These are phyloP conservation scores for Prunus mongolica DNA, from an alignment of 306 rosid species.

Conservation along the genomic window DNA sequence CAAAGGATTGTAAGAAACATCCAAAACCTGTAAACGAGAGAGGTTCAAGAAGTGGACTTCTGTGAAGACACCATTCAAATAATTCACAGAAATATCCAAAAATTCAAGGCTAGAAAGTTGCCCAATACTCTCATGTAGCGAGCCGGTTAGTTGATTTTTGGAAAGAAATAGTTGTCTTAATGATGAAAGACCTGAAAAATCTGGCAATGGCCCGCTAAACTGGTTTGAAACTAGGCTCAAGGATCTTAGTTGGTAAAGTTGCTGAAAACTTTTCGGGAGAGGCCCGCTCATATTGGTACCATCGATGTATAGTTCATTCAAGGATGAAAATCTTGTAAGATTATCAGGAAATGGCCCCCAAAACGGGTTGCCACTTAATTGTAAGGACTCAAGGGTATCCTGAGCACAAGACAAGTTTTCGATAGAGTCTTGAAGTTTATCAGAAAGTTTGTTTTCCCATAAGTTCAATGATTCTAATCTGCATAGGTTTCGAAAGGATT, in stretches of 20 bases:
- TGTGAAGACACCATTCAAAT: not conserved
- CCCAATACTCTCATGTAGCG: constrained; percentile 6
- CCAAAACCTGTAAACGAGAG: not conserved
- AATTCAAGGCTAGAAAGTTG: not conserved
- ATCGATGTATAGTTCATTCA: constrained; percentile 2
- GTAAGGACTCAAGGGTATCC: not conserved
- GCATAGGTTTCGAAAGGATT: constrained; percentile 11
- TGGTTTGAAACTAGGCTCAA: constrained; percentile 20
- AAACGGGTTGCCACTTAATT: constrained; percentile 10
- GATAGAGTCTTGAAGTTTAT: constrained; percentile 17
- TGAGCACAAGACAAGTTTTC: constrained; percentile 13
- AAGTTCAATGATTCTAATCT: constrained; percentile 2
- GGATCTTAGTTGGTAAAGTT: constrained; percentile 11
- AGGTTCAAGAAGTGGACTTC: constrained; percentile 24
- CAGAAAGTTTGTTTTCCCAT: constrained; percentile 14
- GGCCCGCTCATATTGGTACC: constrained; percentile 15
- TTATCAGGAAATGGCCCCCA: constrained; percentile 20
- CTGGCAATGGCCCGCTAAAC: constrained; percentile 17
- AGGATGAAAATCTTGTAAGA: constrained; percentile 14
- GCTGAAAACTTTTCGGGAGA: constrained; percentile 8
- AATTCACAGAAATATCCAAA: constrained; percentile 6
- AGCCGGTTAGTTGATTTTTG: constrained; percentile 11
- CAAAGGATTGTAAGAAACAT: constrained; percentile 6
- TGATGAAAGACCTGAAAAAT: not conserved
- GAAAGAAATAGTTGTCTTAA: not conserved